Percentiles rank a stretch among this genome's conserved stretches.
These are phyloP conservation scores for Lippia alba DNA, from an alignment of 305 asterid genomes.

Conservation along the genomic window DNA sequence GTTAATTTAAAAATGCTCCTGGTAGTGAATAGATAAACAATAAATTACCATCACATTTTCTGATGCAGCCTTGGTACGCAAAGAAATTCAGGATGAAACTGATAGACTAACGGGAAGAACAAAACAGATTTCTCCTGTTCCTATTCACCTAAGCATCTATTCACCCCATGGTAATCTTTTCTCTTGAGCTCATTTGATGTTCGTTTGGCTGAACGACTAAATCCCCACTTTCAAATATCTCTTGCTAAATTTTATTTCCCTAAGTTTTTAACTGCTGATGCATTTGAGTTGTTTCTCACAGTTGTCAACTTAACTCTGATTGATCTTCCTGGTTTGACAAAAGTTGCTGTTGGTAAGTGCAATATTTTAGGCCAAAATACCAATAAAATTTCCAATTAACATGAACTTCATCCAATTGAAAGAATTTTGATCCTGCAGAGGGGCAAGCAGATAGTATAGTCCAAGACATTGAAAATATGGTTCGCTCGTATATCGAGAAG, in stretches of 20 bases:
- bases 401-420: conserved; percentile 32
- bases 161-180: conserved; percentile 61
- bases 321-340: conserved; percentile 94
- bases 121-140: conserved; percentile 69
- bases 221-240: background rate
- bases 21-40: conserved; percentile 18
- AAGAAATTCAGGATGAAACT: conserved; percentile 71
- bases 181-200: conserved; percentile 19
- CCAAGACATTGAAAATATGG: conserved; percentile 88
- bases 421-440: conserved; percentile 56
- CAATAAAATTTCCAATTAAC: conserved; percentile 17
- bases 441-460: conserved; percentile 91
- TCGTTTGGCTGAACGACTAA: conserved; percentile 14
- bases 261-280: conserved; percentile 28
- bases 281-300: conserved; percentile 48
- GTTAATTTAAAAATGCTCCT: conserved; percentile 13
- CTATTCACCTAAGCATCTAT: conserved; percentile 73
- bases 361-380: background rate
- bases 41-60: conserved; percentile 22
- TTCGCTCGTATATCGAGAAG: conserved; percentile 81
- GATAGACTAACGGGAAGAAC: conserved; percentile 70
- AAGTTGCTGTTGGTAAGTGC: conserved; percentile 84
- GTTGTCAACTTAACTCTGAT: conserved; percentile 92
- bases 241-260: background rate
- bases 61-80: conserved; percentile 64